phyloP scores from a whole-genome alignment of 768 basidiomycete genomes.

The Amanita molliuscula region DNA sequence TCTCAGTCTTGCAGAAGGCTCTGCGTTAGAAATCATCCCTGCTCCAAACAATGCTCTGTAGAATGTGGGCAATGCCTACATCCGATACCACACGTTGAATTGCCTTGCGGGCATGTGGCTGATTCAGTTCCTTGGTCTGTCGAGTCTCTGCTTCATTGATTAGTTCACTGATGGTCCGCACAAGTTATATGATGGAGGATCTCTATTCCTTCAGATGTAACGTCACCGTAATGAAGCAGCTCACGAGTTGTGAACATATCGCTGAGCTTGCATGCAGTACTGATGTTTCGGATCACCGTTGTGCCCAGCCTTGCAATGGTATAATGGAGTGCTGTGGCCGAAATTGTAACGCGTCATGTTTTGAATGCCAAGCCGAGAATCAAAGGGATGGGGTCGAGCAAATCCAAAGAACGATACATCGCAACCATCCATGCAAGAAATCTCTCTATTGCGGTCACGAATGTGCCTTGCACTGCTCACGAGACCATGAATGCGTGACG shows the following conservation, averaged over 20 bases:
- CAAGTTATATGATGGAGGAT: conserved; percentile 35
- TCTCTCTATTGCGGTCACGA: conserved; percentile 44
- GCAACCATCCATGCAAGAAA: conserved; percentile 38
- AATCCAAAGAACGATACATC: conserved; percentile 25
- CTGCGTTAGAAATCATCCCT: conserved; percentile 50
- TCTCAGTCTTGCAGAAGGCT: conserved; percentile 36
- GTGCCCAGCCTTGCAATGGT: conserved; percentile 30
- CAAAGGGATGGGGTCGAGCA: not conserved
- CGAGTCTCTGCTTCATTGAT: not conserved
- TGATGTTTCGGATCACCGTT: conserved; percentile 28
- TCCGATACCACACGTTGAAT: conserved; percentile 29
- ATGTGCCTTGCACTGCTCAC: conserved; percentile 40
- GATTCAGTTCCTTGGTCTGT: conserved; percentile 39
- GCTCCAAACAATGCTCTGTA: conserved; percentile 36
- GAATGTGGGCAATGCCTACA: conserved; percentile 46
- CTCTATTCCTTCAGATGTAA: conserved; percentile 34
- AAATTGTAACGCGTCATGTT: conserved; percentile 37
- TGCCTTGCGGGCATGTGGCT: conserved; percentile 50
- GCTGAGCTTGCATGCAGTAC: conserved; percentile 35
- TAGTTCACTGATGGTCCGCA: not conserved
- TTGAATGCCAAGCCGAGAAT: conserved; percentile 32
- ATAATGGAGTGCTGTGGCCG: conserved; percentile 44
- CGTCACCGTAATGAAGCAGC: conserved; percentile 28
- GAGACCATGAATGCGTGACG: conserved; percentile 36
- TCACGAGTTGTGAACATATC: conserved; percentile 45